Conservation (phyloP, 2,329 filamentous ascomycete species). For the Talaromyces marneffei region DNA sequence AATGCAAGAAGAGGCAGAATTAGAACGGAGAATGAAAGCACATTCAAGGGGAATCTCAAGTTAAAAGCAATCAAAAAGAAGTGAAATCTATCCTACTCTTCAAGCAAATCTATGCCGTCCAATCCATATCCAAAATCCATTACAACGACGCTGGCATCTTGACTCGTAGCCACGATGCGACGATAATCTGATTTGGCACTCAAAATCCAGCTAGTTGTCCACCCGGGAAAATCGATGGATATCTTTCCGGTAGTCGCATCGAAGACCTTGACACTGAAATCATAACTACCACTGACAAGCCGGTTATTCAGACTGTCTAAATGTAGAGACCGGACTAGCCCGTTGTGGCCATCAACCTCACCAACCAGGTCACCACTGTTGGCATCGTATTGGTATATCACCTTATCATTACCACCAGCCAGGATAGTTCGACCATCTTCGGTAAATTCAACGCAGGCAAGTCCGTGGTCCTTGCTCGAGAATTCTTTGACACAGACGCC, state of each 20-base stretch:
- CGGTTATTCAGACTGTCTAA: conserved; percentile 81
- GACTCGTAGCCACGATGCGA: conserved; percentile 87
- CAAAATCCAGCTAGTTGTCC: conserved; percentile 95
- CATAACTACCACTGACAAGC: conserved; percentile 87
- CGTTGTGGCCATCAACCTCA: conserved; percentile 74
- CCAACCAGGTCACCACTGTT: conserved; percentile 79
- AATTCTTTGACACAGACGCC: conserved; percentile 89
- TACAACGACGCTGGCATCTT: conserved; percentile 85
- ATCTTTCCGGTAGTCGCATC: conserved; percentile 74
- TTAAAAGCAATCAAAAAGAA: conserved; percentile 11
- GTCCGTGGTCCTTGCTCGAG: conserved; percentile 78
- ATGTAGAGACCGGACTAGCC: conserved; percentile 82
- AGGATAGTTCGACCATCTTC: conserved; percentile 92
- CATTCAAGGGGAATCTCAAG: conserved; percentile 14
- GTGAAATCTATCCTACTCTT: conserved; percentile 27
- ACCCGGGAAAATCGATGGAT: conserved; percentile 80
- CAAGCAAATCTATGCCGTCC: conserved; percentile 48
- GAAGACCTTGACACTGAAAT: conserved; percentile 92
- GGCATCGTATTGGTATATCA: conserved; percentile 94
- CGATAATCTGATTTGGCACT: conserved; percentile 94
- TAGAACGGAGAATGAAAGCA: conserved; percentile 4
- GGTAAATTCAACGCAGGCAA: conserved; percentile 93
- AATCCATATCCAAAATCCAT: conserved; percentile 77
- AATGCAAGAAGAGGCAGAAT: conserved; percentile 8
- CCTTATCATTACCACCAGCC: conserved; percentile 89